Evolutionary conservation across 352 stramenopile species (phyloP), one percentile per base, ranked within the genome.

Genomic region (Globisporangium acanthophoron): DNA sequence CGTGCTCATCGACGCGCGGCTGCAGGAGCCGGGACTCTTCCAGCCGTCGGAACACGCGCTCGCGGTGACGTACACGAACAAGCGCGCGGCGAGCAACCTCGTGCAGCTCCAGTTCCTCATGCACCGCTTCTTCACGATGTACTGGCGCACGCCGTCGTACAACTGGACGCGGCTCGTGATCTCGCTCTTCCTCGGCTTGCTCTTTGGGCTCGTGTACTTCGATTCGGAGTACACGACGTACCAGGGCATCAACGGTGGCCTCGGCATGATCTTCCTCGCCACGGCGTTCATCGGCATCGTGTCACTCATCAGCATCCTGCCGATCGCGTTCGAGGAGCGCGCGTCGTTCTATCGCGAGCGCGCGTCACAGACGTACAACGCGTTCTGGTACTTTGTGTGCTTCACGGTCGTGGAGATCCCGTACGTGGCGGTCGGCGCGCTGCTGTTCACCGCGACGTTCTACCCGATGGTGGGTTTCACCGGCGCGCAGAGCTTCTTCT

Each of bases 261-360:
- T 94, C 29, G 78, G 80, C 27, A 74, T 94, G 18, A 84, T 96
- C 37, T 96, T 90, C 67, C 61, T 86, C 2, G 72, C 76, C 9
- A 78, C 86, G 9, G 37, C 88, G 29, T 96, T 97, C 59, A 73
- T 87, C 45, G 67, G 73, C 54, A 73, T 94, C 48, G 82, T 90
- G 18, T 78, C 73, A 33, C 75, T 96, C 52, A 71, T 89, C 49
- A 85, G 66, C 4, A 73, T 88, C 18, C 49, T 96, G 3, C 73
- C 85, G 11, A 65, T 96, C 12, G 73, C 94, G 46, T 74, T 85
- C 54, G 71, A 81, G 47, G 86, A 97, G 52, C 78, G 92, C 44
- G 84, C 85, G 37, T 81, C 89, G 44, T 97, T 93, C 64, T 97
- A 97, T 71, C 70, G 87, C 3, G 89, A 97, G 61, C 84, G 90